Evolutionary conservation across 305 asterid genomes (phyloP).

Genomic region (Fraxinus albicans): DNA sequence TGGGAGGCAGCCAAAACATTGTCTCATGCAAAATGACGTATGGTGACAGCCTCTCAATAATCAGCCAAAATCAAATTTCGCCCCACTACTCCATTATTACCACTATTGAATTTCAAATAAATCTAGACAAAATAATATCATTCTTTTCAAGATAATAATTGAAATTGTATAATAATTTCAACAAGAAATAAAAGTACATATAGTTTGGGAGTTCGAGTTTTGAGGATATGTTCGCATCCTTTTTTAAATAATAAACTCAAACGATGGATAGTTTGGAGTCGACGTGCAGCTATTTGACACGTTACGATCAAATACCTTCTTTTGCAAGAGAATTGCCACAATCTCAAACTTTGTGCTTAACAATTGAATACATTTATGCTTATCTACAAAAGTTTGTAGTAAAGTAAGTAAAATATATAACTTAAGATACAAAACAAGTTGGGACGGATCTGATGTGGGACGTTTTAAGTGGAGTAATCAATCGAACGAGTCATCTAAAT

Average conservation of each 20-base stretch:
- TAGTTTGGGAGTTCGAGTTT: background rate
- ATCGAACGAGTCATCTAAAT: too few relatives aligned
- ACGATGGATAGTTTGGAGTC: too few relatives aligned
- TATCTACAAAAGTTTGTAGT: too few relatives aligned
- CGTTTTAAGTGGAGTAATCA: too few relatives aligned
- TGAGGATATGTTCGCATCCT: background rate
- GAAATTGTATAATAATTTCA: background rate
- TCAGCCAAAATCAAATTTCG: background rate
- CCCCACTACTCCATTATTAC: background rate
- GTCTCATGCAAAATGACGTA: conserved; percentile 7
- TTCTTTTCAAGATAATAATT: background rate
- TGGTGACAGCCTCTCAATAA: background rate
- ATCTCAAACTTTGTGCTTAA: too few relatives aligned
- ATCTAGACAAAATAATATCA: background rate
- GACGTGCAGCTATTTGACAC: too few relatives aligned
- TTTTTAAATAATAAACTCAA: background rate
- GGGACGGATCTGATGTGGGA: too few relatives aligned
- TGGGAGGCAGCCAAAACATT: background rate
- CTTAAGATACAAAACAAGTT: too few relatives aligned
- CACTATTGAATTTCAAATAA: background rate
- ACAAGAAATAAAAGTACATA: background rate
- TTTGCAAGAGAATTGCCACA: too few relatives aligned
- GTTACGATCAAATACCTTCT: too few relatives aligned
- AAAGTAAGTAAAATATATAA: too few relatives aligned
- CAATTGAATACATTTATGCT: too few relatives aligned